A percentile compares a stretch with the other conserved stretches of the same genome.
Conservation (phyloP, 495 filamentous ascomycete genomes). For the Opeltia flavorubescens region DNA sequence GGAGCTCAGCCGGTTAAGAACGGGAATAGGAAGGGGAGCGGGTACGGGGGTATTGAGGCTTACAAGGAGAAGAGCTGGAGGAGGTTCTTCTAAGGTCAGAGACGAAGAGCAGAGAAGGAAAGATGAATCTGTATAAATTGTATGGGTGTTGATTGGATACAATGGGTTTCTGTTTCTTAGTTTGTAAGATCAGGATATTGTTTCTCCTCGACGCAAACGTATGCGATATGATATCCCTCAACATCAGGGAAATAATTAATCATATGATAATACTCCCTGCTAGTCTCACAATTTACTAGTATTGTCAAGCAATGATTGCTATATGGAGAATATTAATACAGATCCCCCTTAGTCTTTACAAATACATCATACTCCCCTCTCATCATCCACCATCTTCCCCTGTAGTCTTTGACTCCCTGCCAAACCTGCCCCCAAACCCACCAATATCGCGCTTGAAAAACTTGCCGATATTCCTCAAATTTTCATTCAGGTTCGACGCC, state of each 20-base stretch:
- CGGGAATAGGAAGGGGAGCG: not conserved
- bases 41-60: conserved; percentile 5
- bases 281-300: no score
- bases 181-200: no score
- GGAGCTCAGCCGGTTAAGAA: not conserved
- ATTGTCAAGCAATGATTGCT: no score
- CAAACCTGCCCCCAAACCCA: conserved; percentile 65
- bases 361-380: not conserved
- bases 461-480: conserved; percentile 86
- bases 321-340: no score
- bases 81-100: not conserved
- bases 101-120: not conserved
- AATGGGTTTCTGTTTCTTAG: no score
- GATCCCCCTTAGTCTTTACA: not conserved
- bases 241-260: no score
- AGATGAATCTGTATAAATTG: not conserved
- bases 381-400: conserved; percentile 40
- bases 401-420: conserved; percentile 18
- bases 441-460: conserved; percentile 87
- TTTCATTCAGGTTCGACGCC: conserved; percentile 65
- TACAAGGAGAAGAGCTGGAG: conserved; percentile 2
- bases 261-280: no score
- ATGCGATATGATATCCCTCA: no score
- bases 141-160: no score
- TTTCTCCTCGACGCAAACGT: no score